Evolutionary conservation across 2,329 filamentous ascomycete species (phyloP), one percentile per base, ranked within the genome.

Genomic region (Diaporthe longicolla): DNA sequence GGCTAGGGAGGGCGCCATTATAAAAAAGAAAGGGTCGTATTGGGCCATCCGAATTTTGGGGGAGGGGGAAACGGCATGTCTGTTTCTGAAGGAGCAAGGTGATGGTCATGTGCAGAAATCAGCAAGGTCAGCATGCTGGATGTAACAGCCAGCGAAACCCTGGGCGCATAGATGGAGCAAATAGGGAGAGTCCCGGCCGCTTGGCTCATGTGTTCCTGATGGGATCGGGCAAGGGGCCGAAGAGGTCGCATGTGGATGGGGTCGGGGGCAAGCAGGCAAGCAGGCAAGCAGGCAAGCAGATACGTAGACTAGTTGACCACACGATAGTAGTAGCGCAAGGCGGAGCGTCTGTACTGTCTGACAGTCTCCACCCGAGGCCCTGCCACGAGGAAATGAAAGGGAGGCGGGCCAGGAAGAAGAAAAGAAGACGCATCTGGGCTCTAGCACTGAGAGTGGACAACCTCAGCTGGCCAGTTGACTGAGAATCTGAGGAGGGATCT

Each of bases 101-200:
- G 63, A 66, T 52, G 32, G 48, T 24, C 63, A 68, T 54, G 63
- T 68, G 63, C 63, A 54, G 63, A 37, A 52, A 32, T 26, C 48
- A 54, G 63, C 48, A 54, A 13, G 48, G 21, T 48, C 45, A 48
- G 45, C 45, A 48, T 50, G 45, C 10, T 50, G 45, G 45, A 50
- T 24, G 21, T 4, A 24, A 21, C 54, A 57, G 54, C 29, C 32
- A 40, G 57, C 32, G 11, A 24, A 24, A 40, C 32, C 57, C 57
- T 59, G 57, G 61, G 61, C 61, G 29, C 61, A 66, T 37, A 37
- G 37, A 66, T 52, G 29, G 63, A 68, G 48, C 45, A 68, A 68
- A 40, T 68, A 52, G 63, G 63, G 63, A 54, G 32, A 40, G 63
- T 40, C 63, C 63, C 63, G 63, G 37, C 63, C 48, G 63, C 63